Evolutionary conservation across 129 eudicot genomes (phyloP).

Genomic region (Mikania micrantha): DNA sequence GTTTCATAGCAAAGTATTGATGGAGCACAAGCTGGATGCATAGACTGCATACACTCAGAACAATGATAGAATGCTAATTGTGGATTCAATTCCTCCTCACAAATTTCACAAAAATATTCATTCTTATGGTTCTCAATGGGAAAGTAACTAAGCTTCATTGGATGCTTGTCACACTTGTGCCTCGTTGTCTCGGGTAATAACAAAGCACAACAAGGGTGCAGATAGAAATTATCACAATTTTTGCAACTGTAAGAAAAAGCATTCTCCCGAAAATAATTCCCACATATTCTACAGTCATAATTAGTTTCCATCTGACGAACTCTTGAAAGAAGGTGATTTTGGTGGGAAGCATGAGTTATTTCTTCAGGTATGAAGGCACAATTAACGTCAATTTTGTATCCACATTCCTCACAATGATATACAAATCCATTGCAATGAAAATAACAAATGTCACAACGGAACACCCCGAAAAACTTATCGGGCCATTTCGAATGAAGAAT

Average conservation of each 20-base stretch:
- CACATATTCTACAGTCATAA: neutral
- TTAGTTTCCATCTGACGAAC: accelerated
- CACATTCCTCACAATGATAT: neutral
- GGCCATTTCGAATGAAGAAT: neutral
- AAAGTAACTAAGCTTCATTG: constrained; percentile 1
- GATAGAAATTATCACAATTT: neutral
- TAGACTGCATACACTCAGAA: neutral
- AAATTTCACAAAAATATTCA: constrained; percentile 22
- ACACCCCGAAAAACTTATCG: neutral
- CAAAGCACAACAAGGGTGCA: constrained; percentile 4
- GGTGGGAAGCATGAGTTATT: constrained; percentile 11
- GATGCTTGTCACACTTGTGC: constrained; percentile 18
- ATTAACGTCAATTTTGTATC: neutral
- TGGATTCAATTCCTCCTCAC: constrained; percentile 1
- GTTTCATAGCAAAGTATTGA: neutral
- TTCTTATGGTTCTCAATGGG: constrained; percentile 7
- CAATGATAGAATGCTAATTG: constrained; percentile 5
- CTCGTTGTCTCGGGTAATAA: neutral
- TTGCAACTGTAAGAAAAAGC: neutral
- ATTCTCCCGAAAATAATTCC: neutral
- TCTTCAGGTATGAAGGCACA: constrained; percentile 20
- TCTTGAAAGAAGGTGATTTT: constrained; percentile 12
- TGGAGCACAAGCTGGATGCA: constrained; percentile 10
- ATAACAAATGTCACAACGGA: neutral
- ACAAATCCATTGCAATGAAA: neutral